These are phyloP conservation scores for Backusella sp. DNA, from an alignment of 192 early-diverging fungal species.

Conservation along the genomic window DNA sequence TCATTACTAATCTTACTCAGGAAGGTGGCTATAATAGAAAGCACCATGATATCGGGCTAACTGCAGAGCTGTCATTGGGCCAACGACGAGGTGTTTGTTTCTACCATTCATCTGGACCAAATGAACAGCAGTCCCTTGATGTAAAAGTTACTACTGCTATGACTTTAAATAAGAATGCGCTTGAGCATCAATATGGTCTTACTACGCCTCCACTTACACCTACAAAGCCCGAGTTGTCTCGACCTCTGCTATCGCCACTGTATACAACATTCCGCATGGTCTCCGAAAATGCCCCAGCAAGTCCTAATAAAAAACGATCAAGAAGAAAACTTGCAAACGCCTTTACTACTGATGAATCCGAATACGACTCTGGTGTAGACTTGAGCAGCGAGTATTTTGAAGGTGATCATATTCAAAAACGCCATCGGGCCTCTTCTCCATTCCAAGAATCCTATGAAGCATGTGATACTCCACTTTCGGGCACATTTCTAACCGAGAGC, in stretches of 20 bases:
- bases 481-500: background rate
- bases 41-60: slow-evolving; percentile 25
- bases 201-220: background rate
- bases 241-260: background rate
- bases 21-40: slow-evolving; percentile 18
- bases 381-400: slow-evolving; percentile 11
- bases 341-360: slow-evolving; percentile 8
- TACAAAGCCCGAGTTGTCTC: background rate
- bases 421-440: background rate
- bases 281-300: background rate
- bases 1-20: slow-evolving; percentile 31
- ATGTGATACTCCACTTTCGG: background rate
- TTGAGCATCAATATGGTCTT: background rate
- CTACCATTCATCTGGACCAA: background rate
- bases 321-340: background rate
- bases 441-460: background rate
- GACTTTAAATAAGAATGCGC: background rate
- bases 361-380: slow-evolving; percentile 26
- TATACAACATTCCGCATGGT: slow-evolving; percentile 27
- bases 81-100: background rate
- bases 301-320: background rate
- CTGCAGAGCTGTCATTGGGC: slow-evolving; percentile 18
- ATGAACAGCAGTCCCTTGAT: background rate
- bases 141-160: background rate
- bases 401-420: background rate